Base-by-base conservation (phyloP, 108 stramenopile genomes). In the Craspedostauros australis region DNA sequence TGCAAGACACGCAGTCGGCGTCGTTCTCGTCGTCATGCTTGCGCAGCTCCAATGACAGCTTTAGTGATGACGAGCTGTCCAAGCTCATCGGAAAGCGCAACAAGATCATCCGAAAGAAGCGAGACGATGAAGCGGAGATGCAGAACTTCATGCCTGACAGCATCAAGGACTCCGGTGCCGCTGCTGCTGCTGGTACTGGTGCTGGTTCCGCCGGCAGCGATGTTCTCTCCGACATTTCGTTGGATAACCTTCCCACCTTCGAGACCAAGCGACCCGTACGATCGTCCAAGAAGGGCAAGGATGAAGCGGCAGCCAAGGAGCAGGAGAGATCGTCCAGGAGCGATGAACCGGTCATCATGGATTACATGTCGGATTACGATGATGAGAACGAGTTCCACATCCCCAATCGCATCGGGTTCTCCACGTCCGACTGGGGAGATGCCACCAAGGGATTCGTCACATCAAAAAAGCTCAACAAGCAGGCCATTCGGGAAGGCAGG, bases 311-410 rank as follows among this genome's bases (percentile, higher is more conserved):
- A 30, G 62, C 50, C 7, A 49, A 60, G 39, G 54, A 42, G 3
- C 6, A 8, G 21, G 7, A 38, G 19, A 12, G 38, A 7, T 7
- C 39, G 22, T 20, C 28, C 29, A 29, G 33, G 40, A 54, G 41
- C 11, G 34, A 66, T 16, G 54, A 66, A 19, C 22, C 60, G 11
- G 25, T 40, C 12, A 82, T 66, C 46, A 48, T 83, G 2, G 91
- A 92, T 42, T 88, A 62, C 50, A 39, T 55, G 3, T 77, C 67
- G 21, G 84, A 79, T 44, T 74, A 77, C 42, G 57, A 46, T 20
- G 87, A 86, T 54, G 91, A 93, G 54, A 93, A 93, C 60, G 85
- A 81, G 23, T 76, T 93, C 33, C 86, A 86, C 38, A 79, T 93
- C 56, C 82, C 85, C 1, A 88, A 93, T 80, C 80, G 91, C 11